Conservation (phyloP, 306 rosid genomes). For the peach (Prunus persica) region DNA sequence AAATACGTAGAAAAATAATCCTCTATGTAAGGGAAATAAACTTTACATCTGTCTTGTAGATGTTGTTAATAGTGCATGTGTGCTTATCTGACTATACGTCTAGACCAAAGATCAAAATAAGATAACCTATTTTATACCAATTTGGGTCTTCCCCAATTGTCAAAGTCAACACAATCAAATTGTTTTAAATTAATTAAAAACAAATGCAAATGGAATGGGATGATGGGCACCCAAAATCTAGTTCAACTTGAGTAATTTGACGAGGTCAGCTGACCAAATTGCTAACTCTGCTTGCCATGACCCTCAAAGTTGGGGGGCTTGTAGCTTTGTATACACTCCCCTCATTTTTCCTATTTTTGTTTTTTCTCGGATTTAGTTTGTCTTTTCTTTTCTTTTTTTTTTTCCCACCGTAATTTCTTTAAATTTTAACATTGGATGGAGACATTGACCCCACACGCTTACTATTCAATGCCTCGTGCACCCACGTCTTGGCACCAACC, state of each 20-base stretch:
- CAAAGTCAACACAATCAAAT: neutral
- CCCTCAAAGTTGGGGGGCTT: neutral
- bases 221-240: neutral
- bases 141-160: neutral
- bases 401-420: neutral
- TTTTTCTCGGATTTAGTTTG: neutral
- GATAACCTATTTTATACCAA: neutral
- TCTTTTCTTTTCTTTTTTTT: too few relatives aligned
- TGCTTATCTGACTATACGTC: neutral
- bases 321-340: neutral
- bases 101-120: neutral
- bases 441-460: constrained; percentile 27
- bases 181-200: neutral
- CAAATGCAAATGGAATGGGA: neutral
- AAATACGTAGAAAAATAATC: too few relatives aligned
- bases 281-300: neutral
- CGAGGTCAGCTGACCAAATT: neutral
- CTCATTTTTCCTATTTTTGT: neutral
- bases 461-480: constrained; percentile 26
- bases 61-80: neutral
- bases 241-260: neutral
- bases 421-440: neutral
- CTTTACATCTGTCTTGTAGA: neutral
- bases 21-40: too few relatives aligned
- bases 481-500: constrained; percentile 22